Evolutionary conservation across 2,329 filamentous ascomycete species (phyloP).

Genomic region (Penicillium sp.): DNA sequence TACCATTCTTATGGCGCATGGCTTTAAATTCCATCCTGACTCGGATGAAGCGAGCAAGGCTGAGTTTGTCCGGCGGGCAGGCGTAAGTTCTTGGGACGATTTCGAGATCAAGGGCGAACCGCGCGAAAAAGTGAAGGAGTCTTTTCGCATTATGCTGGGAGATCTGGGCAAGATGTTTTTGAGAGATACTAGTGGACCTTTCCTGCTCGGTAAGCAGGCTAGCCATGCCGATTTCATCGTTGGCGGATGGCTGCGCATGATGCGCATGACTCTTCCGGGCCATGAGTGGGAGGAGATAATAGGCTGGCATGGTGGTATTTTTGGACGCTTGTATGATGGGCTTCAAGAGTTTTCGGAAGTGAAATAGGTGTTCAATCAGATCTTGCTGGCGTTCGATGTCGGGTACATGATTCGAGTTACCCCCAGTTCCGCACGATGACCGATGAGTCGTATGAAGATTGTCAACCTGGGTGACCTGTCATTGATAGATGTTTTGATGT

Average conservation of each 20-base stretch:
- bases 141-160: slow-evolving; percentile 42
- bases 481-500: no score
- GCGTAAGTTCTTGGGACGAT: slow-evolving; percentile 38
- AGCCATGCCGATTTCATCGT: slow-evolving; percentile 55
- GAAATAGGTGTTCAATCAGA: no score
- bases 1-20: slow-evolving; percentile 36
- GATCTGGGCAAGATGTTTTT: slow-evolving; percentile 42
- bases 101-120: slow-evolving; percentile 37
- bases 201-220: slow-evolving; percentile 43
- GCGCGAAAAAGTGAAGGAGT: slow-evolving; percentile 35
- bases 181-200: slow-evolving; percentile 43
- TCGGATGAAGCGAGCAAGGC: slow-evolving; percentile 43
- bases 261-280: slow-evolving; percentile 36
- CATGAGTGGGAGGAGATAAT: slow-evolving; percentile 47
- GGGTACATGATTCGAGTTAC: no score
- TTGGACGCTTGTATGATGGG: slow-evolving; percentile 48
- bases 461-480: no score
- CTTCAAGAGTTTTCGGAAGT: slow-evolving; percentile 34
- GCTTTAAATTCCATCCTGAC: slow-evolving; percentile 49
- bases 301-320: slow-evolving; percentile 49
- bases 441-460: no score
- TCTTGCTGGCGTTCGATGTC: no score
- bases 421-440: no score
- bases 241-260: slow-evolving; percentile 52
- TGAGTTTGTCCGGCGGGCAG: slow-evolving; percentile 47